A percentile compares a stretch with the other conserved stretches of the same genome.
phyloP scores from a whole-genome alignment of 768 basidiomycete species.

The Hemileccinum impolitum region DNA sequence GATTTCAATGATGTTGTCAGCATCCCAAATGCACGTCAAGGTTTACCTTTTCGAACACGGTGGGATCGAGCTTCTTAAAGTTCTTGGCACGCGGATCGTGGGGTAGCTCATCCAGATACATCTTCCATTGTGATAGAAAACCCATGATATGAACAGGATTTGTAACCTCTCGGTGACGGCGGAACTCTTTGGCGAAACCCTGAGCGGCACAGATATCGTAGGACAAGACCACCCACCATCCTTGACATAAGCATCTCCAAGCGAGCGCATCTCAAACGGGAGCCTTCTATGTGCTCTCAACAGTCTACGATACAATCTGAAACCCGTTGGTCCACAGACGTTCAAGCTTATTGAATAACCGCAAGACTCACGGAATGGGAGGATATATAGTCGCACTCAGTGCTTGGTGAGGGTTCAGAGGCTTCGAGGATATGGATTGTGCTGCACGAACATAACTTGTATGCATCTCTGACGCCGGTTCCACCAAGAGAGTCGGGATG shows the following conservation, averaged over 20 bases:
- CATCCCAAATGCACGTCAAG: constrained; percentile 1
- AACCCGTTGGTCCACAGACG: background rate
- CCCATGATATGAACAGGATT: constrained; percentile 93
- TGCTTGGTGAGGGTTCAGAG: constrained; percentile 58
- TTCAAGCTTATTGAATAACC: too few species aligned
- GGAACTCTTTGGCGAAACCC: constrained; percentile 63
- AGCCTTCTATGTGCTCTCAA: constrained; percentile 76
- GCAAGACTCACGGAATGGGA: constrained; percentile 68
- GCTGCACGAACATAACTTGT: constrained; percentile 23
- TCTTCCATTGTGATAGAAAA: constrained; percentile 94
- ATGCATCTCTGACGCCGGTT: constrained; percentile 13
- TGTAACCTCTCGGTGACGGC: constrained; percentile 69
- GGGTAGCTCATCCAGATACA: constrained; percentile 77
- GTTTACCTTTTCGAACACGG: constrained; percentile 70
- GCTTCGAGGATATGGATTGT: constrained; percentile 49
- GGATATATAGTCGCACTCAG: constrained; percentile 65
- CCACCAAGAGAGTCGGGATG: too few species aligned
- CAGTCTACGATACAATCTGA: constrained; percentile 76
- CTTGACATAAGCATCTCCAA: constrained; percentile 87
- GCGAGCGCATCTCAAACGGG: constrained; percentile 72
- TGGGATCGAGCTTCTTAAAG: constrained; percentile 70
- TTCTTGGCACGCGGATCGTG: constrained; percentile 34
- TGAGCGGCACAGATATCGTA: constrained; percentile 1
- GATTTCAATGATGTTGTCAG: background rate
- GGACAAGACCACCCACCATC: constrained; percentile 44